Evolutionary conservation across 2,329 filamentous ascomycete genomes (phyloP), one percentile per base, ranked within the genome.

Genomic region (Diplodia seriata): DNA sequence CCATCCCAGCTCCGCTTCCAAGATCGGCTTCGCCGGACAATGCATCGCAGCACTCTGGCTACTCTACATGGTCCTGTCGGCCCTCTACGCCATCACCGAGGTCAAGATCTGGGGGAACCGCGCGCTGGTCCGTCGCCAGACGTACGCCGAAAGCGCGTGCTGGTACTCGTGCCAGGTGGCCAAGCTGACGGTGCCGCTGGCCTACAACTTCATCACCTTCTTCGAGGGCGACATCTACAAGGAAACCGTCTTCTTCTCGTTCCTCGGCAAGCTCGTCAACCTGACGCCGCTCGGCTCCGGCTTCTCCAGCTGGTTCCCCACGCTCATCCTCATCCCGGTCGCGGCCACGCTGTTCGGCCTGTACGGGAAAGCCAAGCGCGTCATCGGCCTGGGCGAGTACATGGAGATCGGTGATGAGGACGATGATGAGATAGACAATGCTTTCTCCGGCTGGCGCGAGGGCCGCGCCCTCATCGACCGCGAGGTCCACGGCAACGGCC

Each of bases 91-190:
- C 8, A 90, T 99, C 75, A 93, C 90, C 15, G 93, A 97, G 76
- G 92, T 97, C 73, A 96, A 95, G 75, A 93, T 97, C n/a, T 99
- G 95, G 95, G 91, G 95, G 68, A 95, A 96, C 59, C 89, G 95
- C 40, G 94, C 95, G 0, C 84, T 99, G 6, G 94, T 98, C 56
- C 89, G 88, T 69, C 89, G 95, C 68, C 95, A 97, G 76, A 99
- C 95, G 0, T 94, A 96, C 68, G 89, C 92, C 69, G 95, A 98
- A 77, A 93, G 90, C 61, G 95, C 95, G 0, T 96, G 94, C 72
- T 99, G 96, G 93, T 99, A 98, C 76, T 91, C 93, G 1, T 89
- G 93, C 68, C 93, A 97, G 77, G 91, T 97, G 12, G 94, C 95
- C 63, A 92, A 94, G 74, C 87, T 99, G 53, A 97, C 92, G 1